These are phyloP conservation scores for Coemansia sp. DNA, from an alignment of 192 early-diverging fungal species.

Conservation along the genomic window DNA sequence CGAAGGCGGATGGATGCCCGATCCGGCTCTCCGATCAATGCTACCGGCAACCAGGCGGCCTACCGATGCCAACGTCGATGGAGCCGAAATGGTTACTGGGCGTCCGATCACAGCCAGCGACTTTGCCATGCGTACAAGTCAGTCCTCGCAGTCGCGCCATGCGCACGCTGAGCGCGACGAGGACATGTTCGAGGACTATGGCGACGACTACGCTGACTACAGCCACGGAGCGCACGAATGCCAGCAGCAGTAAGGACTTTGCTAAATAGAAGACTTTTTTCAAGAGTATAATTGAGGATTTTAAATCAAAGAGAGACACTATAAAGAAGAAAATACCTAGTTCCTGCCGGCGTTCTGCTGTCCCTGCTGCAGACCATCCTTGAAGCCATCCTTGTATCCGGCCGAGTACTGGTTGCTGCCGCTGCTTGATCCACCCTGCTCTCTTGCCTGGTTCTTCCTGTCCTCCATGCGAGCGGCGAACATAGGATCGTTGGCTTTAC, in stretches of 20 bases:
- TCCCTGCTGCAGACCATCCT: conserved; percentile 26
- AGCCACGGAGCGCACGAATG: conserved; percentile 23
- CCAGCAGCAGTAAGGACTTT: conserved; percentile 12
- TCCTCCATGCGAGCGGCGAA: conserved; percentile 12
- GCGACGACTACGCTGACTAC: conserved; percentile 12
- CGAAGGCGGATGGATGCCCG: conserved; percentile 34
- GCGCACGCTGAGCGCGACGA: conserved; percentile 11
- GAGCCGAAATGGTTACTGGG: conserved; percentile 13
- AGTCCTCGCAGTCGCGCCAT: conserved; percentile 16
- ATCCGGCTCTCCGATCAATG: conserved; percentile 23
- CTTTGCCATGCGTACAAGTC: conserved; percentile 18
- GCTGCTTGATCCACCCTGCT: background rate
- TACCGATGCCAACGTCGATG: background rate
- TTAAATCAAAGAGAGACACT: background rate
- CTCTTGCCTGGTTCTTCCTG: background rate
- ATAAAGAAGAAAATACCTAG: background rate
- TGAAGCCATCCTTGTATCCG: conserved; percentile 47
- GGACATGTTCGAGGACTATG: conserved; percentile 16
- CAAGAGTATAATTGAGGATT: background rate
- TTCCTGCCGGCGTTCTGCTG: background rate
- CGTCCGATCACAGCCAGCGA: conserved; percentile 20
- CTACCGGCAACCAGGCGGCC: conserved; percentile 24
- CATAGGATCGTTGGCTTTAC: conserved; percentile 25
- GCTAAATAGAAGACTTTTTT: background rate
- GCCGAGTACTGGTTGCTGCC: conserved; percentile 17